These are phyloP conservation scores for Kickxella alabastrina DNA, from an alignment of 192 early-diverging fungal genomes.

Conservation along the genomic window DNA sequence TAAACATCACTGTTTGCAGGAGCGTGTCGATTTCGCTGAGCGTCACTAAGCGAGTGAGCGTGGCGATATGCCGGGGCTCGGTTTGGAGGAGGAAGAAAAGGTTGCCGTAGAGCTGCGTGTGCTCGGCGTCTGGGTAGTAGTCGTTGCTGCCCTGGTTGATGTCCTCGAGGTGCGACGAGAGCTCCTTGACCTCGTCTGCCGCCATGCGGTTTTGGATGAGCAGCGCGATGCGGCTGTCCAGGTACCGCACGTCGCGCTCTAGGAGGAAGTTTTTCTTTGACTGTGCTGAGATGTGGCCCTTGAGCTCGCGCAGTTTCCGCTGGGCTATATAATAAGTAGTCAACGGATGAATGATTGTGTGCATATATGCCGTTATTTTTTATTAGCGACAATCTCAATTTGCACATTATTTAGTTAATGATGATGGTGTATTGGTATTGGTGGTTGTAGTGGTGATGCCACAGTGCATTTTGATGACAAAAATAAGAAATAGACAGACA, in stretches of 20 bases:
- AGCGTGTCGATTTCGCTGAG: conserved; percentile 90
- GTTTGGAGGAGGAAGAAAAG: conserved; percentile 89
- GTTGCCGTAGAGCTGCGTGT: conserved; percentile 84
- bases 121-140: conserved; percentile 73
- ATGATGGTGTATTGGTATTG: no score
- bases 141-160: conserved; percentile 47
- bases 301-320: conserved; percentile 76
- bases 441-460: no score
- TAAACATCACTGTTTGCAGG: conserved; percentile 95
- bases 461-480: no score
- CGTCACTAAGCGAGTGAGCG: conserved; percentile 75
- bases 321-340: conserved; percentile 61
- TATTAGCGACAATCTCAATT: no score
- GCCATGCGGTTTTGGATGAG: conserved; percentile 94
- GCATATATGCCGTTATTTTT: no score
- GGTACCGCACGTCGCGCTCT: conserved; percentile 87
- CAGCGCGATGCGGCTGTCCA: conserved; percentile 87
- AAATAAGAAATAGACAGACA: no score
- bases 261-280: conserved; percentile 94
- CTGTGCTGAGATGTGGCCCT: conserved; percentile 85
- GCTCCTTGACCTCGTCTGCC: conserved; percentile 70
- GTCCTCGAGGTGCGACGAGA: conserved; percentile 50
- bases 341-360: no score
- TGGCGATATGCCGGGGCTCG: conserved; percentile 88
- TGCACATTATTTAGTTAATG: no score